Conservation (phyloP, 192 early-diverging fungal species). For the Rhizophagus clarus region DNA sequence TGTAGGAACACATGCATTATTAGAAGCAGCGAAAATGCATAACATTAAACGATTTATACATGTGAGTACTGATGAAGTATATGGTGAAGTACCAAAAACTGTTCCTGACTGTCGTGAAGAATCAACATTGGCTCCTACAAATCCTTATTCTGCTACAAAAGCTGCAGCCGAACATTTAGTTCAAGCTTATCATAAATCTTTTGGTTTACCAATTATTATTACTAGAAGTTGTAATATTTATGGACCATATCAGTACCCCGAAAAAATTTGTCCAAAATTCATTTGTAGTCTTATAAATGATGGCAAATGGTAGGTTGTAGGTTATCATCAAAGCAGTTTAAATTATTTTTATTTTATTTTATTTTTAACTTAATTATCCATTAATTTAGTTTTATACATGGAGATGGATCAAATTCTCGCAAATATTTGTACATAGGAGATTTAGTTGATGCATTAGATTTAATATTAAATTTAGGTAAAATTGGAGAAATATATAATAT, state of each 20-base stretch:
- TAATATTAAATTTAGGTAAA: slow-evolving; percentile 65
- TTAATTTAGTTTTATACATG: slow-evolving; percentile 62
- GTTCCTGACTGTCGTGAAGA: slow-evolving; percentile 64
- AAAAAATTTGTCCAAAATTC: slow-evolving; percentile 86
- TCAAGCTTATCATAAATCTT: slow-evolving; percentile 75
- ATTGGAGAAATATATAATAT: slow-evolving; percentile 83
- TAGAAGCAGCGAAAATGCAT: slow-evolving; percentile 65
- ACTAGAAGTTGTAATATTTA: slow-evolving; percentile 82
- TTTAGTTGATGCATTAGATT: slow-evolving; percentile 66
- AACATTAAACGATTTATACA: slow-evolving; percentile 69
- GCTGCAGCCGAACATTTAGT: slow-evolving; percentile 82
- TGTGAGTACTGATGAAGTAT: slow-evolving; percentile 83
- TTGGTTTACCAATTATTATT: slow-evolving; percentile 75
- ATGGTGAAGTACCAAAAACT: slow-evolving; percentile 65
- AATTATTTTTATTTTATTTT: slow-evolving; percentile 22
- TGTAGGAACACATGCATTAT: slow-evolving; percentile 78
- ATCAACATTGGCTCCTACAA: slow-evolving; percentile 66
- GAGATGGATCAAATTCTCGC: slow-evolving; percentile 69
- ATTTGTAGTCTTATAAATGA: slow-evolving; percentile 62
- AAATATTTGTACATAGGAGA: slow-evolving; percentile 78
- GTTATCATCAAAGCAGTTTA: neutral
- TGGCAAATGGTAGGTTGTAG: slow-evolving; percentile 55
- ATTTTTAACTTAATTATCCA: neutral
- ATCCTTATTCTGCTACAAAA: slow-evolving; percentile 86
- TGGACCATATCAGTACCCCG: slow-evolving; percentile 81